Evolutionary conservation across 805 yeast genomes (phyloP).

Genomic region (Limtongia smithiae): DNA sequence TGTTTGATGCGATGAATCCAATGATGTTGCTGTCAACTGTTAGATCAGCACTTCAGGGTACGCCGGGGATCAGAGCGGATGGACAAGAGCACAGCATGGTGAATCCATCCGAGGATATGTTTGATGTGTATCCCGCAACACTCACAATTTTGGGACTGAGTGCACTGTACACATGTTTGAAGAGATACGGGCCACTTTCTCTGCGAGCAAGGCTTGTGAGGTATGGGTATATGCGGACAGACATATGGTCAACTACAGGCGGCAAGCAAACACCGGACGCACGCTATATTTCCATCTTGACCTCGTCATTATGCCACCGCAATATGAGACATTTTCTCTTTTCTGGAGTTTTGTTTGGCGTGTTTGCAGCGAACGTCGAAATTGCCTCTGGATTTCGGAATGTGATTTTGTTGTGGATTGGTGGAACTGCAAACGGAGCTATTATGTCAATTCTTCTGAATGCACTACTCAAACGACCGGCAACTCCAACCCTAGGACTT

Average conservation of each 20-base stretch:
- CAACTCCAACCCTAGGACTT: constrained; percentile 3
- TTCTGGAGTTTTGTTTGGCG: background rate
- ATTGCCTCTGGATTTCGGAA: background rate
- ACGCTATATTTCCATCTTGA: constrained; percentile 6
- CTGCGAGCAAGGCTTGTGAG: constrained; percentile 2
- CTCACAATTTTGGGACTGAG: background rate
- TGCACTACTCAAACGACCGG: constrained; percentile 1
- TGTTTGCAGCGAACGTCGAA: background rate
- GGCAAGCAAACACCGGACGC: constrained; percentile 1
- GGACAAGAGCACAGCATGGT: background rate
- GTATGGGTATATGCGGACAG: constrained; percentile 7
- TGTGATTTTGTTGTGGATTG: background rate
- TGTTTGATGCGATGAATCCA: background rate
- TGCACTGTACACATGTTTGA: background rate
- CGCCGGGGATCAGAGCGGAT: background rate
- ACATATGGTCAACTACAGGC: background rate
- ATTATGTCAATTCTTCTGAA: background rate
- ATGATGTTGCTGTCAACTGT: background rate
- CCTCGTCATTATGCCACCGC: constrained; percentile 3
- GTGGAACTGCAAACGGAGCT: background rate
- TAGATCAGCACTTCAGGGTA: background rate
- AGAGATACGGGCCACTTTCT: constrained; percentile 4
- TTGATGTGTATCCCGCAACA: background rate
- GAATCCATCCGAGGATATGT: background rate
- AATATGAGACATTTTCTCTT: background rate